Evolutionary conservation across 2,329 filamentous ascomycete species (phyloP), one percentile per base, ranked within the genome.

Genomic region (Emydomyces testavorans): DNA sequence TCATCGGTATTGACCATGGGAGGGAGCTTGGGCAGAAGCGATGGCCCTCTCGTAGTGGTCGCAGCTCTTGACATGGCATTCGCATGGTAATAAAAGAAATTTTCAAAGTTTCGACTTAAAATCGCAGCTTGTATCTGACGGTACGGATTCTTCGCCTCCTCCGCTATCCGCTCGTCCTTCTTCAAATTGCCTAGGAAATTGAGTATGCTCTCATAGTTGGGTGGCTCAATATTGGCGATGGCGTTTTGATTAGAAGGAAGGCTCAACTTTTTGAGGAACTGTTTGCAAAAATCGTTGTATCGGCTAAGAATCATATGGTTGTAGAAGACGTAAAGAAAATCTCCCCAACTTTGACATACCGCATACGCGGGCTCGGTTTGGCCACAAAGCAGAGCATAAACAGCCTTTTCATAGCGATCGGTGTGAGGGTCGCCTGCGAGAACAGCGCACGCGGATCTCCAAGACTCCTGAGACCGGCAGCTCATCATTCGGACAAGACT

Each of bases 351-450:
- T 43, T 77, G 74, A 61, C 85, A 88, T 32, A 90, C 79, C 54
- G 78, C 78, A 59, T 85, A 80, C 8, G 93, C 85, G 44, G 83
- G 85, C 31, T 77, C 69, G 42, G 88, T 75, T 60, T 95, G 87
- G 42, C 92, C 92, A 35, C 84, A 83, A n/a, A 98, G 73, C 10
- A 95, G 69, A 23, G 87, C 90, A 61, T 94, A 95, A 0, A 94
- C 87, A 15, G 90, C 92, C 48, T 81, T 79, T 66, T 98, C 88
- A 58, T 88, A 90, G 44, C 83, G 78, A 56, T 85, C 81, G 1
- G 76, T 77, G 21, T 79, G 79, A 1, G 80, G 78, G 43, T 83
- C 79, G 40, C 66, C 68, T 18, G 83, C 80, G 34, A 71, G 58
- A 48, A 62, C 64, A 51, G 63, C 59, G 54, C 65, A 65, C 34